Evolutionary conservation across 164 flowering plant genomes (phyloP).

Genomic region (Vitis cinerea): DNA sequence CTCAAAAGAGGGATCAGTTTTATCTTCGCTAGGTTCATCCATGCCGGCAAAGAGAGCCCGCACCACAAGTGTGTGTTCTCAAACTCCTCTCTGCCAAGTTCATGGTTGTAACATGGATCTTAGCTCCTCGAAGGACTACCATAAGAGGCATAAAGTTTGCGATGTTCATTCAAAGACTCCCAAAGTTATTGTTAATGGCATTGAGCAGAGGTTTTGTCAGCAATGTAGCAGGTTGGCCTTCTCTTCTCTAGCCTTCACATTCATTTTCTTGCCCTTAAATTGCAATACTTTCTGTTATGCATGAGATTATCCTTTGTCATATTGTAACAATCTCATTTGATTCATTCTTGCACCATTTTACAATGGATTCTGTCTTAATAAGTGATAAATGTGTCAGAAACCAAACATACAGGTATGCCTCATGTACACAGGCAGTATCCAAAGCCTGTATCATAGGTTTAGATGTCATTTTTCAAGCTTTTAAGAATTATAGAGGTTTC

Average conservation of each 20-base stretch:
- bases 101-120: conserved; percentile 20
- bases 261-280: background rate
- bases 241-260: background rate
- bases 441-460: too few species aligned
- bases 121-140: conserved; percentile 20
- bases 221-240: conserved; percentile 9
- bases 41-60: background rate
- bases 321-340: too few species aligned
- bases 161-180: conserved; percentile 18
- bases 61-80: background rate
- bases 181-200: conserved; percentile 21
- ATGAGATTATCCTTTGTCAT: too few species aligned
- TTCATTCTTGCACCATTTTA: too few species aligned
- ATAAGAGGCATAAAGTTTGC: conserved; percentile 23
- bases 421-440: too few species aligned
- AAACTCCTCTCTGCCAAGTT: conserved; percentile 18
- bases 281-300: background rate
- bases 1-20: background rate
- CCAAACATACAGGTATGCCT: too few species aligned
- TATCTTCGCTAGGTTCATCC: background rate
- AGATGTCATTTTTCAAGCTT: too few species aligned
- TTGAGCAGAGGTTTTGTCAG: conserved; percentile 11
- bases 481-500: too few species aligned
- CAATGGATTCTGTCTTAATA: too few species aligned
- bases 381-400: too few species aligned